phyloP scores from a whole-genome alignment of 2,329 filamentous ascomycete species.

The Beauveria australis region DNA sequence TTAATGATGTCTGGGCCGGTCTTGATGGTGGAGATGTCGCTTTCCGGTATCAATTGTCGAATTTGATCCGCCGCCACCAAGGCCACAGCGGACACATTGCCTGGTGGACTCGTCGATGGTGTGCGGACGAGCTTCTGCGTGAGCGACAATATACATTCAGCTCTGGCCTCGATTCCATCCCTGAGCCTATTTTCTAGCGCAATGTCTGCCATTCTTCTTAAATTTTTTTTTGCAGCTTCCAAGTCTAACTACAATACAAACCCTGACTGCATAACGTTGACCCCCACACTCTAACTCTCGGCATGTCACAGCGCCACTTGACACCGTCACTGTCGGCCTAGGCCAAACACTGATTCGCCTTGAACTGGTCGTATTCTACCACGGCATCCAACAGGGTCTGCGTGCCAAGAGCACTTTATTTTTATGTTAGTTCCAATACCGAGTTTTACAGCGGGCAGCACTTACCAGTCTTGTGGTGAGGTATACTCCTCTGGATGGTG shows the following conservation, averaged over 20 bases:
- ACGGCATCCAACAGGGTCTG: conserved; percentile 17
- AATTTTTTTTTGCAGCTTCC: not conserved
- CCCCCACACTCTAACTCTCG: not conserved
- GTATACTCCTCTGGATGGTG: conserved; percentile 29
- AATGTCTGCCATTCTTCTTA: not conserved
- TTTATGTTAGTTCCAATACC: not conserved
- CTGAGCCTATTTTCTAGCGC: not conserved
- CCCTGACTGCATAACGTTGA: not conserved
- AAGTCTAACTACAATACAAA: not conserved
- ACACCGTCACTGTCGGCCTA: not conserved
- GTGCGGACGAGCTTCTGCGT: not conserved
- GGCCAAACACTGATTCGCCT: not conserved
- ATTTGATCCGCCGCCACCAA: conserved; percentile 6
- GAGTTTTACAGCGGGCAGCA: not conserved
- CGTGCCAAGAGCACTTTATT: conserved; percentile 15
- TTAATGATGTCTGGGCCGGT: conserved; percentile 10
- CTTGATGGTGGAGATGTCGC: conserved; percentile 8
- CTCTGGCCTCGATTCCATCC: not conserved
- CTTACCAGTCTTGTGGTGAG: conserved; percentile 25
- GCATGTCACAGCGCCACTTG: not conserved
- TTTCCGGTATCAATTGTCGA: conserved; percentile 6
- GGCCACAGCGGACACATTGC: conserved; percentile 8
- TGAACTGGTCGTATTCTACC: conserved; percentile 14
- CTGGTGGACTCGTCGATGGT: conserved; percentile 6
- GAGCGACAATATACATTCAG: not conserved